Percentiles rank a stretch among this genome's conserved stretches.
Conservation (phyloP, 352 stramenopile species). For the Globisporangium spinosum region DNA sequence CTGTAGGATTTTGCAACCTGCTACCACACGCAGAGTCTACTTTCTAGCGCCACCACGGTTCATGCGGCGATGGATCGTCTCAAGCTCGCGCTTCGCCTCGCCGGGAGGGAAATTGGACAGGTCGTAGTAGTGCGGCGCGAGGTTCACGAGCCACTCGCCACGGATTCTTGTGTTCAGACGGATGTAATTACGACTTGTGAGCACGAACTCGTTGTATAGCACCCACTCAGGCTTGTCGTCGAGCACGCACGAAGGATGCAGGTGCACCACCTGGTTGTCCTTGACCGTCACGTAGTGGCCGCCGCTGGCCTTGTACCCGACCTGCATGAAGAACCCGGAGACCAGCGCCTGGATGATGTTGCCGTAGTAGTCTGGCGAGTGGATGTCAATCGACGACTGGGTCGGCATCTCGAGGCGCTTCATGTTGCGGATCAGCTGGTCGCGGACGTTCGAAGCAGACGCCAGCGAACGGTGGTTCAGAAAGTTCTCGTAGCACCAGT, state of each 20-base stretch:
- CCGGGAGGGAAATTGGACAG: conserved; percentile 96
- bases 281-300: conserved; percentile 99
- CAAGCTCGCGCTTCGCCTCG: conserved; percentile 94
- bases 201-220: conserved; percentile 98
- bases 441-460: conserved; percentile 92
- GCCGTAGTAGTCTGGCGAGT: conserved; percentile 85
- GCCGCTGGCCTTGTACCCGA: conserved; percentile 85
- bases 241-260: conserved; percentile 97
- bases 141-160: conserved; percentile 90
- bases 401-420: conserved; percentile 89
- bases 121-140: conserved; percentile 98
- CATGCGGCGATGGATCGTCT: conserved; percentile 80
- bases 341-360: conserved; percentile 94
- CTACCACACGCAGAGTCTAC: neutral
- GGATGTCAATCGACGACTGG: conserved; percentile 72
- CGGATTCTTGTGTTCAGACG: conserved; percentile 94
- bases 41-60: conserved; percentile 20
- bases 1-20: neutral
- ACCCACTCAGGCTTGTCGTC: conserved; percentile 97
- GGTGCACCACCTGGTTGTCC: conserved; percentile 97
- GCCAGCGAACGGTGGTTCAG: conserved; percentile 94
- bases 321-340: conserved; percentile 97
- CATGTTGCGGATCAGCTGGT: conserved; percentile 97
- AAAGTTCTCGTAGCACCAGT: conserved; percentile 99
- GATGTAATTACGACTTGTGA: conserved; percentile 99